A percentile compares a stretch with the other conserved stretches of the same genome.
phyloP scores from a whole-genome alignment of 805 yeast species.

The Saccharomyces mikatae region DNA sequence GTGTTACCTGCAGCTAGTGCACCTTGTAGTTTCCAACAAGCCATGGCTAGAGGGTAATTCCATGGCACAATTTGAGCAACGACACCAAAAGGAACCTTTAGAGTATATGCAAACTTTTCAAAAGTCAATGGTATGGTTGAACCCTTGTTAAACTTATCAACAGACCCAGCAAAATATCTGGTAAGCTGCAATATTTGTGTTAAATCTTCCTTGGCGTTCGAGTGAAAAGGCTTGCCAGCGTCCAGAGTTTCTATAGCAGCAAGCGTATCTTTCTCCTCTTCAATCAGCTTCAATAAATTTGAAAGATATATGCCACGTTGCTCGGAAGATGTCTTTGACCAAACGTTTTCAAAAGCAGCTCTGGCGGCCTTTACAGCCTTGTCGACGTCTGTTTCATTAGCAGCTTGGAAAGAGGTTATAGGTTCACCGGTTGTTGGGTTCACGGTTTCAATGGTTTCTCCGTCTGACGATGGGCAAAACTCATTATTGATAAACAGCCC shows the following conservation, averaged over 20 bases:
- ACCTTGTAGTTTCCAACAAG: constrained; percentile 39
- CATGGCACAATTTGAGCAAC: constrained; percentile 42
- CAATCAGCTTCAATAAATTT: constrained; percentile 42
- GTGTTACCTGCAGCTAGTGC: constrained; percentile 46
- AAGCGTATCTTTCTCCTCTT: constrained; percentile 37
- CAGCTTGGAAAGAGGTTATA: constrained; percentile 41
- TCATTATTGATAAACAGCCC: constrained; percentile 57
- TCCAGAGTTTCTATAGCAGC: constrained; percentile 51
- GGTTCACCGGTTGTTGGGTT: constrained; percentile 45
- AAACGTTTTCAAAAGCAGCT: constrained; percentile 35
- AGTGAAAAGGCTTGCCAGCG: constrained; percentile 44
- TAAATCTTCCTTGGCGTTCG: constrained; percentile 49
- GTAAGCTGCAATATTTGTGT: constrained; percentile 45
- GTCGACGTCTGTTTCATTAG: constrained; percentile 41
- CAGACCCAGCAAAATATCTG: constrained; percentile 61
- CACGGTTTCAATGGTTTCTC: constrained; percentile 35
- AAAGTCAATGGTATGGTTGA: constrained; percentile 50
- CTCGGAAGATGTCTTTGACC: constrained; percentile 40
- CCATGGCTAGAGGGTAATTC: constrained; percentile 42
- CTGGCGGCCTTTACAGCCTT: constrained; percentile 44
- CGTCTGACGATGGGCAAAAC: constrained; percentile 34
- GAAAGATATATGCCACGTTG: constrained; percentile 35
- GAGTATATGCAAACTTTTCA: constrained; percentile 43
- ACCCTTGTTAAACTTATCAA: constrained; percentile 52
- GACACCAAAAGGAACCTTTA: constrained; percentile 43